These are phyloP conservation scores for Monosporascus sp. DNA, from an alignment of 2,329 filamentous ascomycete species.

Conservation along the genomic window DNA sequence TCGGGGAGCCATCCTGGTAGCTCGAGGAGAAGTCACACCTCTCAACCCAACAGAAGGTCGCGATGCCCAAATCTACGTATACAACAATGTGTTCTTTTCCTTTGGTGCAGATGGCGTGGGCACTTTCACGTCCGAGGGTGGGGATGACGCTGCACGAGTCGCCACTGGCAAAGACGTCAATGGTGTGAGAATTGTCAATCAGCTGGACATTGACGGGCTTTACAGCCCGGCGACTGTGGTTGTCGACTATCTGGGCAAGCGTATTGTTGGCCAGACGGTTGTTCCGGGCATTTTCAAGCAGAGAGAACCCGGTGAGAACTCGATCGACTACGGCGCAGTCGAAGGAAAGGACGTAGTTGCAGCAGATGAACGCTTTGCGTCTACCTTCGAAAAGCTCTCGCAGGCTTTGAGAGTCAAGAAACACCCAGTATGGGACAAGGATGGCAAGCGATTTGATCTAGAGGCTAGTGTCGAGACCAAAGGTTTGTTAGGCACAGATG, in stretches of 20 bases:
- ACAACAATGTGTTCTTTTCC: conserved; percentile 99
- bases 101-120: conserved; percentile 96
- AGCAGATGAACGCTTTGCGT: conserved; percentile 77
- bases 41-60: conserved; percentile 88
- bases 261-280: conserved; percentile 95
- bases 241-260: conserved; percentile 94
- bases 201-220: conserved; percentile 89
- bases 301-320: conserved; percentile 92
- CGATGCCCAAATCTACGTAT: conserved; percentile 97
- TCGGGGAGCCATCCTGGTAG: conserved; percentile 85
- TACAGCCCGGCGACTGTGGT: conserved; percentile 96
- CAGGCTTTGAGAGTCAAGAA: conserved; percentile 88
- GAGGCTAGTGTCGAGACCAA: conserved; percentile 98
- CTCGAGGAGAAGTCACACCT: conserved; percentile 84
- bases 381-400: conserved; percentile 84
- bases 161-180: conserved; percentile 95
- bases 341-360: conserved; percentile 96
- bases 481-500: conserved; percentile 93
- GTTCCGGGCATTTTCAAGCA: conserved; percentile 99
- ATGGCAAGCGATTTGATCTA: conserved; percentile 80
- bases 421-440: conserved; percentile 97
- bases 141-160: conserved; percentile 91
- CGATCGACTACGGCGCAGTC: conserved; percentile 97
- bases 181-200: conserved; percentile 91
- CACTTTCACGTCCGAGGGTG: conserved; percentile 93